These are phyloP conservation scores for Pythium scleroteichum DNA, from an alignment of 352 stramenopile genomes.

Conservation along the genomic window DNA sequence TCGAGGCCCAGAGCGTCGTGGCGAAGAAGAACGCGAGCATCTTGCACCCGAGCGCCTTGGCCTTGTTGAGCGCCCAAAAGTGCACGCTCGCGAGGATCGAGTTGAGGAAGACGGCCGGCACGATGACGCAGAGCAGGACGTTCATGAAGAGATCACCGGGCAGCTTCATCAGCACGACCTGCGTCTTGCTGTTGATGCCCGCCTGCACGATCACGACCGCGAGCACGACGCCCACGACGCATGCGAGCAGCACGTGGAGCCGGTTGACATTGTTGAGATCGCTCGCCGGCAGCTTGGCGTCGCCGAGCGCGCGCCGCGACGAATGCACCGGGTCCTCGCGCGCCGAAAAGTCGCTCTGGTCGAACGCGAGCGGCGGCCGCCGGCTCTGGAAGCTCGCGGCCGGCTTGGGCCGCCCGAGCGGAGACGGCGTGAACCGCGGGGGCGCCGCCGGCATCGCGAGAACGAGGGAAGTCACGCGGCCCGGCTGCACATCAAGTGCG, in stretches of 20 bases:
- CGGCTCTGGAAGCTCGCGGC: neutral
- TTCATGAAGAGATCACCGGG: constrained; percentile 41
- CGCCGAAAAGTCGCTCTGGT: neutral
- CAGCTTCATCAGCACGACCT: constrained; percentile 28
- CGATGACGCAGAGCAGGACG: constrained; percentile 40
- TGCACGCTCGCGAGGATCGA: constrained; percentile 48
- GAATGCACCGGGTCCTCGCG: constrained; percentile 17
- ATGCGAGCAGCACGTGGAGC: constrained; percentile 14
- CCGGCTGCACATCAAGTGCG: no score
- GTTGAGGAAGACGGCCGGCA: constrained; percentile 42
- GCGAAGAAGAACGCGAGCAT: constrained; percentile 37
- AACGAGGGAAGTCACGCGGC: neutral
- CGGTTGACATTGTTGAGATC: constrained; percentile 29
- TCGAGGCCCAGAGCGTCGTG: constrained; percentile 45
- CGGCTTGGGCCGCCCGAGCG: constrained; percentile 14
- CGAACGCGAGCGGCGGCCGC: neutral
- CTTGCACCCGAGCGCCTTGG: constrained; percentile 30
- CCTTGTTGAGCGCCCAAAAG: constrained; percentile 44
- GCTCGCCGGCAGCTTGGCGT: constrained; percentile 20
- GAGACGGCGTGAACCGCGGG: constrained; percentile 20
- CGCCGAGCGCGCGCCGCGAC: constrained; percentile 19
- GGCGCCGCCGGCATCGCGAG: constrained; percentile 18
- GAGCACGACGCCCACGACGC: constrained; percentile 27
- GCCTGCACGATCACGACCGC: constrained; percentile 28
- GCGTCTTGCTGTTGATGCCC: constrained; percentile 9